These are phyloP conservation scores for Colletotrichum lindemuthianum DNA, from an alignment of 2,329 filamentous ascomycete species.

Conservation along the genomic window DNA sequence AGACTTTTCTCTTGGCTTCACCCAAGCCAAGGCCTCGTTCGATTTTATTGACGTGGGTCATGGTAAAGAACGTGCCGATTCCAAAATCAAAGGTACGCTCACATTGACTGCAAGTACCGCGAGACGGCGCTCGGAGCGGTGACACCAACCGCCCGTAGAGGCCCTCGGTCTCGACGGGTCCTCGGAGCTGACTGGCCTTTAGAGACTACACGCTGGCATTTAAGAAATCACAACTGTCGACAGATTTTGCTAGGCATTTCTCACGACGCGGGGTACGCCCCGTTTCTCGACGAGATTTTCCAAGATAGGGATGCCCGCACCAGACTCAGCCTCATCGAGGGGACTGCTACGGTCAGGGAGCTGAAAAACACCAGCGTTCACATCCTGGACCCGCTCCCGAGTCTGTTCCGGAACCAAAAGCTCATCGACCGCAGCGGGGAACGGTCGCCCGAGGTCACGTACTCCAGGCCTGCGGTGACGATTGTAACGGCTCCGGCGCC, in stretches of 20 bases:
- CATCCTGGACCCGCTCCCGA: constrained; percentile 56
- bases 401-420: constrained; percentile 65
- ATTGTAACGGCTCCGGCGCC: constrained; percentile 37
- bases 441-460: constrained; percentile 30
- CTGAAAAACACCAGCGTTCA: constrained; percentile 57
- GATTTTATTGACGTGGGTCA: constrained; percentile 72
- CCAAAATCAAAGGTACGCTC: constrained; percentile 67
- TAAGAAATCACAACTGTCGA: constrained; percentile 70
- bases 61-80: constrained; percentile 67
- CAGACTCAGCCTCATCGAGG: constrained; percentile 65
- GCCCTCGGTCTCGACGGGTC: no score
- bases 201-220: constrained; percentile 66
- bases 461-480: constrained; percentile 28
- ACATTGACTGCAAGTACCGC: neutral
- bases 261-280: constrained; percentile 69
- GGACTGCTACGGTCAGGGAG: constrained; percentile 60
- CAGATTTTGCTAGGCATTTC: constrained; percentile 70
- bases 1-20: constrained; percentile 70
- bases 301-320: constrained; percentile 53
- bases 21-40: constrained; percentile 66
- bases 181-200: constrained; percentile 24
- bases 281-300: constrained; percentile 66
- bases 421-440: constrained; percentile 50
- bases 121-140: neutral
- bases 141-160: no score